Percentiles rank a stretch among this genome's conserved stretches.
phyloP scores from a whole-genome alignment of 192 early-diverging fungal genomes.

The Funneliformis mosseae region DNA sequence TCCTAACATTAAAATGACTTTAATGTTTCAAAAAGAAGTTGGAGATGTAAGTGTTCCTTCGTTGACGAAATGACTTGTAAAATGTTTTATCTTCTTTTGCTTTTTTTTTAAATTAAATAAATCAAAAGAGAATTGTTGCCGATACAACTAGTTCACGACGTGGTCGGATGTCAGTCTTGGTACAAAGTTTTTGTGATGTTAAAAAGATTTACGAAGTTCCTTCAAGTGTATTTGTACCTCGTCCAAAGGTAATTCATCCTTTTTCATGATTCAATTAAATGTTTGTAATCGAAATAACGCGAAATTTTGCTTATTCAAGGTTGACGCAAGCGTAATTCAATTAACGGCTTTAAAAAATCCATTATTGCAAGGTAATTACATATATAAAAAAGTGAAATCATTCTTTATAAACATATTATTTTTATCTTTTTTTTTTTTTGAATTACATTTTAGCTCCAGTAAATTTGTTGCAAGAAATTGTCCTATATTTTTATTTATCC shows the following conservation, averaged over 20 bases:
- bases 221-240: constrained; percentile 70
- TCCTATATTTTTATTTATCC: constrained; percentile 26
- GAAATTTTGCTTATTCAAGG: constrained; percentile 21
- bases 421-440: background rate
- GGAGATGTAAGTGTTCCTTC: constrained; percentile 49
- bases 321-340: constrained; percentile 55
- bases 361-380: constrained; percentile 72
- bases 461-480: constrained; percentile 15
- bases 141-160: constrained; percentile 50
- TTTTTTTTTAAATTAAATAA: too few relatives aligned
- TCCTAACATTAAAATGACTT: constrained; percentile 61
- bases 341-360: constrained; percentile 61
- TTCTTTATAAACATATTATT: too few relatives aligned
- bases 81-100: background rate
- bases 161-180: constrained; percentile 70
- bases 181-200: constrained; percentile 70
- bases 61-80: background rate
- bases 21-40: constrained; percentile 88
- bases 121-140: constrained; percentile 59
- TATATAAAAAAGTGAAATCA: constrained; percentile 34
- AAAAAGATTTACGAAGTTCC: constrained; percentile 64
- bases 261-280: background rate
- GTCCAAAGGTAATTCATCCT: constrained; percentile 52
- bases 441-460: constrained; percentile 55
- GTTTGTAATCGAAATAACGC: background rate